These are phyloP conservation scores for Phenoliferia sp. DNA, from an alignment of 1,284 basidiomycete species.

Conservation along the genomic window DNA sequence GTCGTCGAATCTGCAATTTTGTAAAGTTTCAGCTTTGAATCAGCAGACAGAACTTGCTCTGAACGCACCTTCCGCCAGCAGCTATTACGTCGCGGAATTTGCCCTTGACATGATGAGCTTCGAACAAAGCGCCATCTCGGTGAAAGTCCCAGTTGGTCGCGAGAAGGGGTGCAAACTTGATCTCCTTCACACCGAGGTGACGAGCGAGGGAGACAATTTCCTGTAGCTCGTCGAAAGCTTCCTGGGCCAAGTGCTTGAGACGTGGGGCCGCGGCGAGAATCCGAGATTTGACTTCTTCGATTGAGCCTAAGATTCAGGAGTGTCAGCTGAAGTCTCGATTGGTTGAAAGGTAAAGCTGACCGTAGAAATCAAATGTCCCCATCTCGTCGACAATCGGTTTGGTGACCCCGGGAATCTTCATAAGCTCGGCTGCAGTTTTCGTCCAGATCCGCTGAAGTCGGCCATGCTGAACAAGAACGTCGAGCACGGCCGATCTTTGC, in stretches of 20 bases:
- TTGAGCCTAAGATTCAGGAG: slow-evolving; percentile 1
- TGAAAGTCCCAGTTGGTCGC: slow-evolving; percentile 46
- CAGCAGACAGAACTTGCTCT: no score
- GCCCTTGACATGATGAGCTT: slow-evolving; percentile 45
- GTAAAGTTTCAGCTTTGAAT: not conserved
- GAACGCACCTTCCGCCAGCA: slow-evolving; percentile 45
- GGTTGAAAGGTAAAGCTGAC: not conserved
- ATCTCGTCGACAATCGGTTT: slow-evolving; percentile 17
- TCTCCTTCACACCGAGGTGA: slow-evolving; percentile 47
- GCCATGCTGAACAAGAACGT: slow-evolving; percentile 32
- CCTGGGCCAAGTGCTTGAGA: slow-evolving; percentile 24
- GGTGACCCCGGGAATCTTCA: slow-evolving; percentile 32
- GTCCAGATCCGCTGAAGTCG: slow-evolving; percentile 29
- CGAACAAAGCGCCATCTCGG: slow-evolving; percentile 51
- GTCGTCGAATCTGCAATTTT: slow-evolving; percentile 46
- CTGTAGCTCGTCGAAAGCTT: slow-evolving; percentile 30
- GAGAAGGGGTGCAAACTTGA: slow-evolving; percentile 49
- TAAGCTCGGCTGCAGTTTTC: slow-evolving; percentile 34
- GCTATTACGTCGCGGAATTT: slow-evolving; percentile 49
- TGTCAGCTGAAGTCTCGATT: not conserved
- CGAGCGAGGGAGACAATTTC: slow-evolving; percentile 45
- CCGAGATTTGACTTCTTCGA: slow-evolving; percentile 11
- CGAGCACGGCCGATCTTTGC: slow-evolving; percentile 19
- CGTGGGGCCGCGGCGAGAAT: slow-evolving; percentile 6
- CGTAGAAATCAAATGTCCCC: slow-evolving; percentile 8